phyloP scores from a whole-genome alignment of 1,284 basidiomycete species.

The Pseudozyma sp. region DNA sequence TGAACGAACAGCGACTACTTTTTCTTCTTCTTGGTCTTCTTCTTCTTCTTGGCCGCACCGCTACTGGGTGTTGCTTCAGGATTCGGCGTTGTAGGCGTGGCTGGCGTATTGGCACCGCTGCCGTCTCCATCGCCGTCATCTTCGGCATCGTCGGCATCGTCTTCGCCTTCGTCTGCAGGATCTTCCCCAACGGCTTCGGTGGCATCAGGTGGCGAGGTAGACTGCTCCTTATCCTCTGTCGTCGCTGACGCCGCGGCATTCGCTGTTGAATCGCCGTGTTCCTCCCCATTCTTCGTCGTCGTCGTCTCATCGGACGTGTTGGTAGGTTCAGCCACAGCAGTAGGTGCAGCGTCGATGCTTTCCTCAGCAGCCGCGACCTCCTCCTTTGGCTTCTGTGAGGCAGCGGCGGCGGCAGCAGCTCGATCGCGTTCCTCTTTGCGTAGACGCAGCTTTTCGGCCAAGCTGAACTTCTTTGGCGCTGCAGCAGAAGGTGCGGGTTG shows the following conservation, averaged over 20 bases:
- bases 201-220: background rate
- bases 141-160: conserved; percentile 7
- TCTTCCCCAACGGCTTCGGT: conserved; percentile 3
- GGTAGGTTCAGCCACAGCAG: background rate
- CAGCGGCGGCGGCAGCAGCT: conserved; percentile 28
- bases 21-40: conserved; percentile 46
- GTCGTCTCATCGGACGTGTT: background rate
- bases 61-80: conserved; percentile 4
- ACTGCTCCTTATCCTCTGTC: background rate
- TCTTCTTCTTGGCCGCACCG: conserved; percentile 13
- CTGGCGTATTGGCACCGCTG: conserved; percentile 21
- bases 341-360: background rate
- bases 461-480: conserved; percentile 35
- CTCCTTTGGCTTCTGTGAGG: background rate
- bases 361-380: background rate
- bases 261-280: background rate
- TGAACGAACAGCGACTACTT: conserved; percentile 21
- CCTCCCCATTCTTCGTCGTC: background rate
- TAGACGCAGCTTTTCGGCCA: conserved; percentile 44
- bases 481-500: background rate
- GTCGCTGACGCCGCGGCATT: background rate
- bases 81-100: conserved; percentile 23
- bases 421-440: conserved; percentile 46
- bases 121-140: conserved; percentile 14
- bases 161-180: conserved; percentile 14